A percentile compares a stretch with the other conserved stretches of the same genome.
Conservation (phyloP, 495 filamentous ascomycete genomes). For the Entonaema liquescens region DNA sequence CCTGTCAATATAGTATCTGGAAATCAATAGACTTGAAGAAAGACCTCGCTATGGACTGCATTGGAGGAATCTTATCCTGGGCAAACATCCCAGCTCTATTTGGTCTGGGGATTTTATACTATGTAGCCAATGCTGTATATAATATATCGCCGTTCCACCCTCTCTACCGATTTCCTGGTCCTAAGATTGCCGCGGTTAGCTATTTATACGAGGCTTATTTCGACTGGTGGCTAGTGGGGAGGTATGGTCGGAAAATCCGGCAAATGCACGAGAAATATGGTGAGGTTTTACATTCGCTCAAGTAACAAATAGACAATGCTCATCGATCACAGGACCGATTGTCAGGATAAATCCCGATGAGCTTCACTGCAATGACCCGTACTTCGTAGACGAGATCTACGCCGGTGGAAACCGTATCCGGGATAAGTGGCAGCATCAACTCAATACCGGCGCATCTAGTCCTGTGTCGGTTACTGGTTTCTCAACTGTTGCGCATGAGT, state of each 20-base stretch:
- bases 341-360: conserved; percentile 64
- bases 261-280: conserved; percentile 59
- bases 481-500: conserved; percentile 41
- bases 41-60: not conserved
- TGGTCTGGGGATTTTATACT: not conserved
- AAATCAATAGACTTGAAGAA: not conserved
- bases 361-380: conserved; percentile 59
- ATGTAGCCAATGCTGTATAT: conserved; percentile 11
- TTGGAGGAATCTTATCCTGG: not conserved
- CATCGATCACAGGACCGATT: conserved; percentile 56
- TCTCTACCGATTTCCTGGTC: conserved; percentile 53
- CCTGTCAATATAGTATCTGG: not conserved
- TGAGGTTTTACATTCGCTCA: conserved; percentile 15
- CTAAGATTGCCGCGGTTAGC: conserved; percentile 52
- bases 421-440: conserved; percentile 50
- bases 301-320: not conserved
- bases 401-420: conserved; percentile 43
- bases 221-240: conserved; percentile 50
- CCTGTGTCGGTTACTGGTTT: conserved; percentile 9
- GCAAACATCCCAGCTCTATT: not conserved
- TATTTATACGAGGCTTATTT: conserved; percentile 58
- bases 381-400: conserved; percentile 61
- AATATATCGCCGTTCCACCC: conserved; percentile 47
- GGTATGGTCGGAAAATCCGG: conserved; percentile 54
- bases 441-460: conserved; percentile 23